phyloP scores from a whole-genome alignment of 352 stramenopile genomes.

The Peronospora destructor region DNA sequence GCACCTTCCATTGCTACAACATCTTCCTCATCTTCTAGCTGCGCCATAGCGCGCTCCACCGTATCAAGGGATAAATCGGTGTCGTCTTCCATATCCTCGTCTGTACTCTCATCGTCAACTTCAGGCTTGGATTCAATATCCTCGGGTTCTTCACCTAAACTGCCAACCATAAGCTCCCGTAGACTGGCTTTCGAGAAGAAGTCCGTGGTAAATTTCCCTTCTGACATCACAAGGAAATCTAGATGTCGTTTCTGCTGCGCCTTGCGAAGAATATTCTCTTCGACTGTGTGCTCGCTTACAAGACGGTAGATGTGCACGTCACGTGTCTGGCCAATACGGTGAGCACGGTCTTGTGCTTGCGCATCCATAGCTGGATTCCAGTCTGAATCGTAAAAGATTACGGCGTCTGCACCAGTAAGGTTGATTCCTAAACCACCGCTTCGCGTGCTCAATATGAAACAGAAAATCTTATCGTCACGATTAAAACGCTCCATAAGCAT shows the following conservation, averaged over 20 bases:
- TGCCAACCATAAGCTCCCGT: constrained; percentile 82
- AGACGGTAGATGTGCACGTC: constrained; percentile 99
- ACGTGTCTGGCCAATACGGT: constrained; percentile 96
- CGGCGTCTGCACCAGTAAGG: constrained; percentile 94
- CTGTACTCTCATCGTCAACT: constrained; percentile 25
- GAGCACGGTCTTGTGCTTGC: constrained; percentile 93
- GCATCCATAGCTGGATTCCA: constrained; percentile 94
- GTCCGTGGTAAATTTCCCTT: constrained; percentile 70
- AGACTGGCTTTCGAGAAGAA: constrained; percentile 85
- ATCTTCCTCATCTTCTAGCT: constrained; percentile 94
- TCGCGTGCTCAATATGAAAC: constrained; percentile 97
- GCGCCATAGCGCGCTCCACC: constrained; percentile 91
- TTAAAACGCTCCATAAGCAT: constrained; percentile 99
- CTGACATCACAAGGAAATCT: constrained; percentile 89
- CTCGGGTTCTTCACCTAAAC: constrained; percentile 10
- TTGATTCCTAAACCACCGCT: constrained; percentile 98
- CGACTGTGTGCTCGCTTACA: constrained; percentile 94
- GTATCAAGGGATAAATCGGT: constrained; percentile 60
- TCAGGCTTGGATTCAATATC: constrained; percentile 39
- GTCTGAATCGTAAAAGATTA: constrained; percentile 90
- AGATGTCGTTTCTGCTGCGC: constrained; percentile 96
- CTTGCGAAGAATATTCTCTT: constrained; percentile 99
- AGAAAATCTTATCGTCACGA: constrained; percentile 94
- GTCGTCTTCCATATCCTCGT: constrained; percentile 34
- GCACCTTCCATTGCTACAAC: constrained; percentile 88